Base-by-base conservation (phyloP, 2,329 filamentous ascomycete genomes). In the Sporothrix schenckii region DNA sequence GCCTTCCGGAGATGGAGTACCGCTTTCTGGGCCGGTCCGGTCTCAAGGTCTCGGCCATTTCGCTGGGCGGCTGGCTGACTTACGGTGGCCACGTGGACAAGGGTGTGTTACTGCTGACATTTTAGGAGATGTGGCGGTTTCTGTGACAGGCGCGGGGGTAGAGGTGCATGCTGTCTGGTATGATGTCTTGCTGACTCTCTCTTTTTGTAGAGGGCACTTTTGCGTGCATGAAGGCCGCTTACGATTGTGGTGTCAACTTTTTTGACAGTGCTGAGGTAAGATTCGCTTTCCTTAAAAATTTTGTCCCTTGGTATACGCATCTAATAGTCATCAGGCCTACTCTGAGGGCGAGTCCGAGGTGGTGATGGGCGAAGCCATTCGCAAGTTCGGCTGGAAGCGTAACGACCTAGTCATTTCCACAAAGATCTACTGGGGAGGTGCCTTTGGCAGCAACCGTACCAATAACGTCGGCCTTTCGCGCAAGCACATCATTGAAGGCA, bases 391-490 rank as follows among this genome's bases (percentile, higher is more conserved):
- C 61, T 89, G 87, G 86, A 87, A 86, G 75, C 81, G 87, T 60
- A 87, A 86, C 76, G 87, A 89, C 74, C 80, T 88, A 56, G 86
- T 89, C 50, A 83, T 89, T 70, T 84, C 81, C 60, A 89, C 85
- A 68, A 85, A 88, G 79, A 82, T 91, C 75, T 88, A 91, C 80
- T 91, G 87, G 85, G 89, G 89, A 61, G 79, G 78, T 47, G 85
- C 85, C 50, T 87, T 88, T 75, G 88, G 88, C 63, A 83, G 86
- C 70, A 87, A 87, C 74, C 84, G 67, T 16, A 56, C 85, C 78
- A 86, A 86, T 79, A 84, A 83, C 73, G 76, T 80, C 47, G 84
- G 84, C 41, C 79, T 86, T 41, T 82, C 80, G 53, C 79, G 83
- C 21, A 86, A 86, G 77, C 84, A 86, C 75, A 77, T 86, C 68